phyloP scores from a whole-genome alignment of 495 filamentous ascomycete genomes.

The Collariella sp. region DNA sequence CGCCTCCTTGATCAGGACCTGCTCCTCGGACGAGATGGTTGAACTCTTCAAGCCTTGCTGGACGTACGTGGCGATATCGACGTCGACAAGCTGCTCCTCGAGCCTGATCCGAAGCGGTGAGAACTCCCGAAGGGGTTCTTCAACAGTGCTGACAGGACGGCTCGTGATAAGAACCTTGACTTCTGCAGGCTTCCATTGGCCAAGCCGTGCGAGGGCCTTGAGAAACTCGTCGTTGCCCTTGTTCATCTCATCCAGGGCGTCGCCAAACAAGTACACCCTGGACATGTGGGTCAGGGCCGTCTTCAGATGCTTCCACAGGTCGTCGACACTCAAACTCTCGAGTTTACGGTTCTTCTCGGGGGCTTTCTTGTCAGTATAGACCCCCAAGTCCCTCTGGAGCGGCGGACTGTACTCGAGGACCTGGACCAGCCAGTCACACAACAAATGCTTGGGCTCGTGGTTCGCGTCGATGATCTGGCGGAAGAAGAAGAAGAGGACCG shows the following conservation, averaged over 20 bases:
- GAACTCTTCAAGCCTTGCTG: slow-evolving; percentile 14
- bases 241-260: slow-evolving; percentile 42
- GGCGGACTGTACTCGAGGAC: slow-evolving; percentile 32
- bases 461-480: slow-evolving; percentile 45
- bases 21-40: slow-evolving; percentile 10
- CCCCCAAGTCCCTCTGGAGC: slow-evolving; percentile 29
- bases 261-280: slow-evolving; percentile 38
- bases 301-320: slow-evolving; percentile 20
- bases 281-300: slow-evolving; percentile 23
- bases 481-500: slow-evolving; percentile 49
- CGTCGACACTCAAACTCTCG: slow-evolving; percentile 13
- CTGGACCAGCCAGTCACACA: slow-evolving; percentile 41
- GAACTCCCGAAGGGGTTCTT: slow-evolving; percentile 14
- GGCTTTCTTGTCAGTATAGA: slow-evolving; percentile 8
- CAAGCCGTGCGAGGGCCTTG: slow-evolving; percentile 25
- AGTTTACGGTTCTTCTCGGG: slow-evolving; percentile 1
- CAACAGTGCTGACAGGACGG: slow-evolving; percentile 31
- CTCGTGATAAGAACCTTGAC: slow-evolving; percentile 41
- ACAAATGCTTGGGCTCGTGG: slow-evolving; percentile 31
- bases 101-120: slow-evolving; percentile 26
- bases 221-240: slow-evolving; percentile 34
- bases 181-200: slow-evolving; percentile 27
- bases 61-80: slow-evolving; percentile 37
- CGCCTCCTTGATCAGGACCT: slow-evolving; percentile 10
- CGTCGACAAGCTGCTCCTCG: slow-evolving; percentile 33